Evolutionary conservation across 164 flowering plant species (phyloP).

Genomic region (Aristolochia contorta): DNA sequence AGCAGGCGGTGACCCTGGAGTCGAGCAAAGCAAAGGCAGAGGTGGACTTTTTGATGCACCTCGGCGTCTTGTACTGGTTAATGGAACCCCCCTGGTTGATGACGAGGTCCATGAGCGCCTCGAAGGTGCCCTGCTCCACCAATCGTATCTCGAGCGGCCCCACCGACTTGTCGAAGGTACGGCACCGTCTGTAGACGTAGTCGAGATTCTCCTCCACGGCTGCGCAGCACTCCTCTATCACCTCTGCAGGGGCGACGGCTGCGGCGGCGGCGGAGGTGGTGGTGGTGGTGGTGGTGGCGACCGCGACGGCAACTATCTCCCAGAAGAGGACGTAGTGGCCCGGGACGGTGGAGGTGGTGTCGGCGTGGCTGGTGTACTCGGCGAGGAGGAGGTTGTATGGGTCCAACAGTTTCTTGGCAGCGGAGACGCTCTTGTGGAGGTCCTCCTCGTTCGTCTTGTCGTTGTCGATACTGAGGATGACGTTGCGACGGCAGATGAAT

Average conservation of each 20-base stretch:
- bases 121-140: constrained; percentile 63
- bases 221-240: constrained; percentile 53
- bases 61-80: constrained; percentile 82
- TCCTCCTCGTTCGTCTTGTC: constrained; percentile 89
- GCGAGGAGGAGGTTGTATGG: constrained; percentile 45
- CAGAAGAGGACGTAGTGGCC: constrained; percentile 81
- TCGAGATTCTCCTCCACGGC: constrained; percentile 63
- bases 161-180: constrained; percentile 47
- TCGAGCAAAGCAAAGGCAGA: constrained; percentile 50
- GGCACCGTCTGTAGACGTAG: constrained; percentile 55
- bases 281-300: no score
- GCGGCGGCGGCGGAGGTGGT: constrained; percentile 6
- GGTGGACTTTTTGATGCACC: constrained; percentile 45
- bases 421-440: constrained; percentile 56
- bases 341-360: constrained; percentile 58
- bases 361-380: constrained; percentile 84
- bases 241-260: constrained; percentile 10
- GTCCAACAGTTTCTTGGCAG: constrained; percentile 47
- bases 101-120: constrained; percentile 58
- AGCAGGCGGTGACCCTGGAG: constrained; percentile 36
- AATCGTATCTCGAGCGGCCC: constrained; percentile 80
- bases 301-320: constrained; percentile 36
- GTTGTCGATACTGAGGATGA: constrained; percentile 63
- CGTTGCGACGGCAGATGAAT: constrained; percentile 70
- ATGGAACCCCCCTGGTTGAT: constrained; percentile 66